These are phyloP conservation scores for Lycium barbarum DNA, from an alignment of 257 asterid genomes.

Conservation along the genomic window DNA sequence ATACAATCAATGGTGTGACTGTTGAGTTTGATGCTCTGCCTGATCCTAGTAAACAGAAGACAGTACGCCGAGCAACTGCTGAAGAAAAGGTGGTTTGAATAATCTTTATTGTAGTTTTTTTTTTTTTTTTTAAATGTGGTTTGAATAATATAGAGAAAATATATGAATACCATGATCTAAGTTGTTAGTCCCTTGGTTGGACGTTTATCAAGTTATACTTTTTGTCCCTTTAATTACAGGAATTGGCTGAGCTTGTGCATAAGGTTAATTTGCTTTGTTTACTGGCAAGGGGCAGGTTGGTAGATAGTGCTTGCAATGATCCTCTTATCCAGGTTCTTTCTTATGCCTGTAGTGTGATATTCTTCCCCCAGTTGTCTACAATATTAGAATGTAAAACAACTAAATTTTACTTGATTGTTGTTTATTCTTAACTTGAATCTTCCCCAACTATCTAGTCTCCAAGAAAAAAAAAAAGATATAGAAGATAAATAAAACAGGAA, in stretches of 20 bases:
- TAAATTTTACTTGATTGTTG: neutral
- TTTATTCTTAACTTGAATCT: neutral
- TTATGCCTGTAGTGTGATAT: slow-evolving; percentile 10
- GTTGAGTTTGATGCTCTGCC: slow-evolving; percentile 80
- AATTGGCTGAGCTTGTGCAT: slow-evolving; percentile 84
- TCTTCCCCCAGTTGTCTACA: neutral
- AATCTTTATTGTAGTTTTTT: too few species aligned
- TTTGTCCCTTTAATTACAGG: slow-evolving; percentile 53
- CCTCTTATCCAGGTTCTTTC: slow-evolving; percentile 84
- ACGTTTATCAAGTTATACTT: slow-evolving; percentile 9
- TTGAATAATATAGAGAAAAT: slow-evolving; percentile 8
- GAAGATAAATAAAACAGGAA: slow-evolving; percentile 2
- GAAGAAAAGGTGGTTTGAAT: slow-evolving; percentile 74
- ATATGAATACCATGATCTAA: slow-evolving; percentile 24
- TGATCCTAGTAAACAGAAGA: slow-evolving; percentile 60
- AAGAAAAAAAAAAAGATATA: neutral
- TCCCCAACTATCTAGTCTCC: neutral
- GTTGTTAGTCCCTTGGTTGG: slow-evolving; percentile 12
- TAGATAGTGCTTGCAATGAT: slow-evolving; percentile 82
- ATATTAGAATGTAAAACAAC: neutral
- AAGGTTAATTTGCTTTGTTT: slow-evolving; percentile 93
- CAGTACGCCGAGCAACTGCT: slow-evolving; percentile 79
- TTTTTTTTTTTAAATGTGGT: slow-evolving; percentile 53
- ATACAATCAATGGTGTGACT: slow-evolving; percentile 59
- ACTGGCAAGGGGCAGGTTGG: slow-evolving; percentile 86